A percentile compares a stretch with the other conserved stretches of the same genome.
phyloP scores from a whole-genome alignment of 164 flowering plant genomes.

The Aristolochia californica region DNA sequence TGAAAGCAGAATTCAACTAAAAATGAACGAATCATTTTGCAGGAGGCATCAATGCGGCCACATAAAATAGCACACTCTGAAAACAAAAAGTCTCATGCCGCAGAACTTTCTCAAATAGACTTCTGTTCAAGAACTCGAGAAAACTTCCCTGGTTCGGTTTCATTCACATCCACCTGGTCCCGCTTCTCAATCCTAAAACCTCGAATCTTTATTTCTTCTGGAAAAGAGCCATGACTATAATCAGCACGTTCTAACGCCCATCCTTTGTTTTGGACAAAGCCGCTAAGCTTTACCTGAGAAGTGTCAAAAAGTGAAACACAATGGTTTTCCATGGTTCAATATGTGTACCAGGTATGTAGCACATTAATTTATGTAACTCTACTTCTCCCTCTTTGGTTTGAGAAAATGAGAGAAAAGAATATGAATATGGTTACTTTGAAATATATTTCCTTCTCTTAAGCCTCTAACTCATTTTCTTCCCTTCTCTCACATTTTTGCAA shows the following conservation, averaged over 20 bases:
- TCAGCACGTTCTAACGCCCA: slow-evolving; percentile 66
- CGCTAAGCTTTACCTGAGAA: slow-evolving; percentile 59
- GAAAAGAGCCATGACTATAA: slow-evolving; percentile 47
- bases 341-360: not conserved
- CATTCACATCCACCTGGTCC: slow-evolving; percentile 57
- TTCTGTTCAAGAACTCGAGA: too few species aligned
- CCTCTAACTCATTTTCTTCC: too few species aligned
- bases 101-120: too few species aligned
- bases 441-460: too few species aligned
- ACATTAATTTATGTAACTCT: not conserved
- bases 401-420: too few species aligned
- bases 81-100: too few species aligned
- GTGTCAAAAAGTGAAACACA: not conserved
- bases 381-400: not conserved
- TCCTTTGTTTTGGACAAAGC: slow-evolving; percentile 64
- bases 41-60: too few species aligned
- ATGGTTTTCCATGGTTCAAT: not conserved
- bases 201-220: slow-evolving; percentile 71
- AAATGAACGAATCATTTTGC: too few species aligned
- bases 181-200: slow-evolving; percentile 70
- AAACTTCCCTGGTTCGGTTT: slow-evolving; percentile 50
- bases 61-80: too few species aligned
- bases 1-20: too few species aligned
- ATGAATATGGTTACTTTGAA: too few species aligned
- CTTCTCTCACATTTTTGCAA: too few species aligned